A percentile compares a stretch with the other conserved stretches of the same genome.
These are phyloP conservation scores for Lolium rigidum DNA, from an alignment of 176 grass and related monocot species.

Conservation along the genomic window DNA sequence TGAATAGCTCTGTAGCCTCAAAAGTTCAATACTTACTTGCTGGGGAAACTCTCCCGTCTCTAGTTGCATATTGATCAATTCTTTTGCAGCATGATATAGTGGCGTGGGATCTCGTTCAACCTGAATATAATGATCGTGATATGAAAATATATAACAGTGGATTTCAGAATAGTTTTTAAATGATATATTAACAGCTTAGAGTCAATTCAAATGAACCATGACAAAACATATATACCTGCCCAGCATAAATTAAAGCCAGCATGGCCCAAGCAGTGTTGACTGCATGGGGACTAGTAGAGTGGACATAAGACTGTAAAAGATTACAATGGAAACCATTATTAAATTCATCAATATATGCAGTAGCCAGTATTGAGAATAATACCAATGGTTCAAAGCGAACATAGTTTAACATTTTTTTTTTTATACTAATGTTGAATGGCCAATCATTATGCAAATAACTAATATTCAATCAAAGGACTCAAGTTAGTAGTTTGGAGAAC, in stretches of 20 bases:
- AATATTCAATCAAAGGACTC: neutral
- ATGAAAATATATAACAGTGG: neutral
- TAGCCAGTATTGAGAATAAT: neutral
- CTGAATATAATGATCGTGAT: neutral
- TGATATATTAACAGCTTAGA: neutral
- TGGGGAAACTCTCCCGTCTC: conserved; percentile 61
- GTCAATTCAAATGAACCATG: neutral
- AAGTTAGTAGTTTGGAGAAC: neutral
- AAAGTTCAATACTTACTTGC: conserved; percentile 33
- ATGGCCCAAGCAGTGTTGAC: conserved; percentile 81
- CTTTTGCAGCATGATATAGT: conserved; percentile 51
- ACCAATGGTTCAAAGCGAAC: neutral
- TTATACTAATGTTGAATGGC: neutral
- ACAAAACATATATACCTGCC: conserved; percentile 47
- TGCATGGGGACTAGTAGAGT: conserved; percentile 44
- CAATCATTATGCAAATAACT: neutral
- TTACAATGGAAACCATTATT: neutral
- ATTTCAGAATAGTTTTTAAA: neutral
- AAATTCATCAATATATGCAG: conserved; percentile 31
- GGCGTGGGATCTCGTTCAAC: conserved; percentile 54
- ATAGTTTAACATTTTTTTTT: neutral
- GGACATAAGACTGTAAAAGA: conserved; percentile 29
- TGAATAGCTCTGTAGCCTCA: neutral
- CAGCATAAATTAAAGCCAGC: conserved; percentile 70
- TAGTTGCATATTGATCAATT: conserved; percentile 65